Conservation (phyloP, 768 basidiomycete species). For the Nevesoporus exiguus region DNA sequence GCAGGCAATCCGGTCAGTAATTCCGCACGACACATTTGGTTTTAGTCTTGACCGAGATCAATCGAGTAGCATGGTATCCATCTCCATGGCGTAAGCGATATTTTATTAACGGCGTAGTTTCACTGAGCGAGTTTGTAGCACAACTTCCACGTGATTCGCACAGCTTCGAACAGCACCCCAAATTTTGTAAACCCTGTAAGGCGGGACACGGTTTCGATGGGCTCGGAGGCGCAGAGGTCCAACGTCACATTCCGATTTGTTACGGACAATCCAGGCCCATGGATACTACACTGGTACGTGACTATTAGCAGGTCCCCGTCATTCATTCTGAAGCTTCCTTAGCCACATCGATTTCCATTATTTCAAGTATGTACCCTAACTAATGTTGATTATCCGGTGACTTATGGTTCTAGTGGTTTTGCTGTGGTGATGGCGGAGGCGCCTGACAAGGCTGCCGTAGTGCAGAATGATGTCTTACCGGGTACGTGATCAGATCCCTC, state of each 20-base stretch:
- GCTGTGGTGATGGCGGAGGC: slow-evolving; percentile 31
- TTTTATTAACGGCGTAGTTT: background rate
- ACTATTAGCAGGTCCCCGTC: background rate
- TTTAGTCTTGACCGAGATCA: background rate
- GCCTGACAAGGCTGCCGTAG: slow-evolving; percentile 13
- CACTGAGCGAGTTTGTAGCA: slow-evolving; percentile 26
- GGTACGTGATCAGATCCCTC: slow-evolving; percentile 11
- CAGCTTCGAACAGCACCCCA: slow-evolving; percentile 26
- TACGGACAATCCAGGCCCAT: slow-evolving; percentile 66
- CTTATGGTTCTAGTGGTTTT: slow-evolving; percentile 22
- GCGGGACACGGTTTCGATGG: slow-evolving; percentile 35
- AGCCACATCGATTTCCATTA: slow-evolving; percentile 35
- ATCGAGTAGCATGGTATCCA: slow-evolving; percentile 37
- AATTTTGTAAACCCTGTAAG: slow-evolving; percentile 39
- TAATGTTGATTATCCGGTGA: slow-evolving; percentile 3
- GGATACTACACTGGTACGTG: slow-evolving; percentile 45
- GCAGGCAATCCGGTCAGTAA: slow-evolving; percentile 35
- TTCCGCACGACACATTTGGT: background rate
- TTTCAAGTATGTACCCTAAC: slow-evolving; percentile 13
- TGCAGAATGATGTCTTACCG: slow-evolving; percentile 19
- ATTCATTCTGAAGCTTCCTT: background rate
- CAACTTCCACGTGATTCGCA: slow-evolving; percentile 37
- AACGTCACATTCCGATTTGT: slow-evolving; percentile 55
- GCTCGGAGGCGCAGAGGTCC: slow-evolving; percentile 33
- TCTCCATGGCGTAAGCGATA: slow-evolving; percentile 36